phyloP scores from a whole-genome alignment of 2,329 filamentous ascomycete genomes.

The Cytospora paraplurivora region DNA sequence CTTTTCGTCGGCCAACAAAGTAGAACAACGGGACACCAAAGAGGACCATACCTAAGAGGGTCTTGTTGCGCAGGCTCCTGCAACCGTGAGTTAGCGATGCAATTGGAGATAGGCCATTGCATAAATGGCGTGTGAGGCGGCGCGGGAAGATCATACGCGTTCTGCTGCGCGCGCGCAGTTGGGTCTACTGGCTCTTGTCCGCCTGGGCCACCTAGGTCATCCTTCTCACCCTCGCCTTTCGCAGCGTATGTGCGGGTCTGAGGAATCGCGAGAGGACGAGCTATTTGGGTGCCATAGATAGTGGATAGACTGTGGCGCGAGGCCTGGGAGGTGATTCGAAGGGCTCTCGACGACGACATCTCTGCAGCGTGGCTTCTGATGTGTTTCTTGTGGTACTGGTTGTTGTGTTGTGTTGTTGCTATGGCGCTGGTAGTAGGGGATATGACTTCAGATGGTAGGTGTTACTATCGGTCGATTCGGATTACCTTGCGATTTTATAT shows the following conservation, averaged over 20 bases:
- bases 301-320: background rate
- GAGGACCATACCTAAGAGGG: conserved; percentile 3
- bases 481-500: too few species aligned
- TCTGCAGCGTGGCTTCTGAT: too few species aligned
- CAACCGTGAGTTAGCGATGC: background rate
- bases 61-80: conserved; percentile 22
- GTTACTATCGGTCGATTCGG: too few species aligned
- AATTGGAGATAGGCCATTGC: background rate
- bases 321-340: background rate
- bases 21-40: conserved; percentile 17
- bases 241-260: conserved; percentile 12
- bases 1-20: conserved; percentile 1
- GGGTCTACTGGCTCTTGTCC: conserved; percentile 24
- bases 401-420: background rate
- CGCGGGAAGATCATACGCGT: conserved; percentile 1
- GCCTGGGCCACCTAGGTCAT: conserved; percentile 25
- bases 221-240: conserved; percentile 14
- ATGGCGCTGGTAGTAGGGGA: background rate
- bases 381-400: background rate
- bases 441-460: background rate
- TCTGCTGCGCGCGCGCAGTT: conserved; percentile 16
- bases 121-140: accelerated
- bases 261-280: background rate
- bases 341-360: conserved; percentile 1
- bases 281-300: background rate